These are phyloP conservation scores for Echria macrotheca DNA, from an alignment of 495 filamentous ascomycete genomes.

Conservation along the genomic window DNA sequence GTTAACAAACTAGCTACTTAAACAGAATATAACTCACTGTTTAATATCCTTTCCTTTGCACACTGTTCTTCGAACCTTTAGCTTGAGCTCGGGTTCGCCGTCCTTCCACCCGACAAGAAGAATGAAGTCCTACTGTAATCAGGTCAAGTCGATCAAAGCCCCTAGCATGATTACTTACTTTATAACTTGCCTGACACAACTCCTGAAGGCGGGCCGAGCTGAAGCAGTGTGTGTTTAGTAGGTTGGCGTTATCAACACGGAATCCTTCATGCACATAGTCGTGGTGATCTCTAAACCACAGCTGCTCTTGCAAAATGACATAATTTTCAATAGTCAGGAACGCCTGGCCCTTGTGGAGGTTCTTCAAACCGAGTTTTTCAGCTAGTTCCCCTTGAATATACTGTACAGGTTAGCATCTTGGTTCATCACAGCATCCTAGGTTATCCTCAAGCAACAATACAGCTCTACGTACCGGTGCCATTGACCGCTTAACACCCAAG, in stretches of 20 bases:
- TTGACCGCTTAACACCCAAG: constrained; percentile 7
- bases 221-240: constrained; percentile 11
- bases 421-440: neutral
- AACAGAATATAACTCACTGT: neutral
- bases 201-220: constrained; percentile 9
- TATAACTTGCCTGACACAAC: constrained; percentile 4
- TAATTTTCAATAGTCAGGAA: constrained; percentile 11
- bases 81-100: neutral
- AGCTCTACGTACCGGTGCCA: constrained; percentile 6
- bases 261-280: constrained; percentile 10
- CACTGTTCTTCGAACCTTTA: neutral
- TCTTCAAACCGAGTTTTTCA: constrained; percentile 4
- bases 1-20: neutral
- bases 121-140: neutral
- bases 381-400: constrained; percentile 6
- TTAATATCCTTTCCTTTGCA: constrained; percentile 3
- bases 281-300: constrained; percentile 10
- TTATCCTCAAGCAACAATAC: neutral
- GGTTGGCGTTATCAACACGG: constrained; percentile 5
- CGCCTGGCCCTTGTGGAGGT: neutral
- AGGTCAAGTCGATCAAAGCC: neutral
- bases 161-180: neutral
- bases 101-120: constrained; percentile 5
- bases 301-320: constrained; percentile 8
- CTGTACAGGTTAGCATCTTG: constrained; percentile 9